Percentiles rank a stretch among this genome's conserved stretches.
phyloP scores from a whole-genome alignment of 257 asterid species.

The Marsdenia floribunda region DNA sequence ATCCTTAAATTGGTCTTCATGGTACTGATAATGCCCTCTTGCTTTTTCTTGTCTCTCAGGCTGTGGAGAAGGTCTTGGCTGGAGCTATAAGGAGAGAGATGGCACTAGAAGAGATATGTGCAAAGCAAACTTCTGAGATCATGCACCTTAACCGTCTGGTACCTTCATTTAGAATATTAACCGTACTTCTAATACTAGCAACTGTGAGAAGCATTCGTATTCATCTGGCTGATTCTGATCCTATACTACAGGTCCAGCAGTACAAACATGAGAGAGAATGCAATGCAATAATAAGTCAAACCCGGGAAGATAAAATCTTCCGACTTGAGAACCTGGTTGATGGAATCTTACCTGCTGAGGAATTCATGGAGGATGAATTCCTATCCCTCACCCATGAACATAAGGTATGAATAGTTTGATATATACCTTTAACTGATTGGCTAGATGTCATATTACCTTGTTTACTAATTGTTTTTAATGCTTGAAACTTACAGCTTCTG shows the following conservation, averaged over 20 bases:
- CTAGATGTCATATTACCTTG: slow-evolving; percentile 10
- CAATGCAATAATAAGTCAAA: slow-evolving; percentile 75
- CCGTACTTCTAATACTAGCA: neutral
- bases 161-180: slow-evolving; percentile 17
- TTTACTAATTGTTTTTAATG: slow-evolving; percentile 18
- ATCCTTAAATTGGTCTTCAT: slow-evolving; percentile 14
- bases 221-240: slow-evolving; percentile 14
- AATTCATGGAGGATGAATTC: slow-evolving; percentile 80
- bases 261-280: slow-evolving; percentile 98
- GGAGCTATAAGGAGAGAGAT: slow-evolving; percentile 99
- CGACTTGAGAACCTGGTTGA: slow-evolving; percentile 98
- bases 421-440: slow-evolving; percentile 5
- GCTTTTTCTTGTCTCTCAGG: slow-evolving; percentile 46
- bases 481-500: slow-evolving; percentile 61
- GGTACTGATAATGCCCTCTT: slow-evolving; percentile 22
- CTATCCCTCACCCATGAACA: slow-evolving; percentile 66
- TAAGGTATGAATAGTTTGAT: slow-evolving; percentile 44
- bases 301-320: slow-evolving; percentile 89
- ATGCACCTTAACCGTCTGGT: slow-evolving; percentile 91
- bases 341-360: slow-evolving; percentile 80
- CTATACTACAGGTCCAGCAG: slow-evolving; percentile 68
- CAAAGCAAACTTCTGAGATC: slow-evolving; percentile 74
- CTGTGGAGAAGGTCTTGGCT: slow-evolving; percentile 92
- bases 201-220: slow-evolving; percentile 9
- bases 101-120: slow-evolving; percentile 88